These are phyloP conservation scores for Calcarisporium arbuscula DNA, from an alignment of 2,329 filamentous ascomycete species.

Conservation along the genomic window DNA sequence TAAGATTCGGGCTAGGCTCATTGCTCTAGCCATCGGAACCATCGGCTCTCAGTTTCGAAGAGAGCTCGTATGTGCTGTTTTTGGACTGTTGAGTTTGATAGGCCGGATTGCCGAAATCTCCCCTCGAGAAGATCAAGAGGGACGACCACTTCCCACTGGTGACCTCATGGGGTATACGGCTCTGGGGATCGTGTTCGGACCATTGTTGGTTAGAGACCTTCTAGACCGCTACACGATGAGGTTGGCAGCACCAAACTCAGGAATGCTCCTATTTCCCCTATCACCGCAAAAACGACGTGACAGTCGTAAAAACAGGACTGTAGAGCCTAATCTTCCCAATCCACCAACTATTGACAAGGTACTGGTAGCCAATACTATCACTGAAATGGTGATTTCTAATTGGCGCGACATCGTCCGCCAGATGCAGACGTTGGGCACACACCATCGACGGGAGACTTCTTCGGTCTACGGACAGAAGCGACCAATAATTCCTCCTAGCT, in stretches of 20 bases:
- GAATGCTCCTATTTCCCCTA: slow-evolving; percentile 35
- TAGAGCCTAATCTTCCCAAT: slow-evolving; percentile 6
- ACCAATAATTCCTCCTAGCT: slow-evolving; percentile 31
- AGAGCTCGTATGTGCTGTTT: slow-evolving; percentile 60
- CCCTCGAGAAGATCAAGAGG: slow-evolving; percentile 44
- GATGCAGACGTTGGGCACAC: slow-evolving; percentile 41
- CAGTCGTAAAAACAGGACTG: slow-evolving; percentile 14
- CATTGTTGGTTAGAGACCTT: slow-evolving; percentile 54
- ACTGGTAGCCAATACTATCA: slow-evolving; percentile 49
- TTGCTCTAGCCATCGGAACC: slow-evolving; percentile 55
- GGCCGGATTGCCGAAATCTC: slow-evolving; percentile 50
- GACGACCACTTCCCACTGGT: slow-evolving; percentile 45
- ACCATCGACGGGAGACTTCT: slow-evolving; percentile 16
- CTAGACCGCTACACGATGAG: slow-evolving; percentile 45
- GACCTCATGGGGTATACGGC: slow-evolving; percentile 60
- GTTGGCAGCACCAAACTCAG: slow-evolving; percentile 32
- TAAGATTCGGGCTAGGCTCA: slow-evolving; percentile 55
- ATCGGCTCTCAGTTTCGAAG: slow-evolving; percentile 54
- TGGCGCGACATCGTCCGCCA: slow-evolving; percentile 60
- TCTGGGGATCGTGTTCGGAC: slow-evolving; percentile 59
- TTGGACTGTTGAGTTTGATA: slow-evolving; percentile 57
- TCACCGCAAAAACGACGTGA: slow-evolving; percentile 33
- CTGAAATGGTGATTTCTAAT: slow-evolving; percentile 59
- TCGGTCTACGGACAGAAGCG: slow-evolving; percentile 9
- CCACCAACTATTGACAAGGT: slow-evolving; percentile 46